Evolutionary conservation across 345 rosid genomes (phyloP), one percentile per base, ranked within the genome.

Genomic region (Erysimum cheiranthoides): DNA sequence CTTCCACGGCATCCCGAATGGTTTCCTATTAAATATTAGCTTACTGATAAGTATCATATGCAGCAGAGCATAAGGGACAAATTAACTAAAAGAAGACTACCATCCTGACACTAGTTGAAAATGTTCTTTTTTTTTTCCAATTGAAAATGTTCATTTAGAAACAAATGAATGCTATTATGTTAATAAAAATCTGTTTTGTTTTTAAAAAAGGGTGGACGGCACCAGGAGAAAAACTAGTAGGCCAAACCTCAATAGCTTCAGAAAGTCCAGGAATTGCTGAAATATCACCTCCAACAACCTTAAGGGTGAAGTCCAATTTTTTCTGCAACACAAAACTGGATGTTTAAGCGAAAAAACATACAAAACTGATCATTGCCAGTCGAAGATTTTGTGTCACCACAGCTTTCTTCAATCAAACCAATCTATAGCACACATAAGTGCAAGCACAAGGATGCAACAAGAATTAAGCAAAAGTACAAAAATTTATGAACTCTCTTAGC

Each of bases 211-310:
- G 25, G 25, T 21, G 25, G 25, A 21, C 25, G 25, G 1, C 25
- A 21, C 25, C 25, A 32, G 10, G 21, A 71, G 25, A 13, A 38
- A 61, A 70, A 58, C 53, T 17, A 74, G 46, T 70, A 32, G n/a
- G 63, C 68, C 86, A 74, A 78, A 96, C 99, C 98, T 93, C 96
- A 75, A 96, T 87, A 18, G 98, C 97, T 76, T 82, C 89, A 67
- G 83, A 81, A 69, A 96, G 73, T 63, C 99, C 99, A 59, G 99
- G 99, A 68, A 96, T 82, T 56, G 97, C 43, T 62, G 97, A 84
- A 66, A 93, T 86, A 84, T 96, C 99, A 67, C 99, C 98, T 51
- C 98, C 99, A 77, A 96, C 46, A 53, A 95, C 92, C 84, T 89
- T 91, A 28, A 96, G 90, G 4, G 84, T 96, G 71, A 90, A 93